Evolutionary conservation across 345 rosid genomes (phyloP), one percentile per base, ranked within the genome.

Genomic region (Microcos paniculata): DNA sequence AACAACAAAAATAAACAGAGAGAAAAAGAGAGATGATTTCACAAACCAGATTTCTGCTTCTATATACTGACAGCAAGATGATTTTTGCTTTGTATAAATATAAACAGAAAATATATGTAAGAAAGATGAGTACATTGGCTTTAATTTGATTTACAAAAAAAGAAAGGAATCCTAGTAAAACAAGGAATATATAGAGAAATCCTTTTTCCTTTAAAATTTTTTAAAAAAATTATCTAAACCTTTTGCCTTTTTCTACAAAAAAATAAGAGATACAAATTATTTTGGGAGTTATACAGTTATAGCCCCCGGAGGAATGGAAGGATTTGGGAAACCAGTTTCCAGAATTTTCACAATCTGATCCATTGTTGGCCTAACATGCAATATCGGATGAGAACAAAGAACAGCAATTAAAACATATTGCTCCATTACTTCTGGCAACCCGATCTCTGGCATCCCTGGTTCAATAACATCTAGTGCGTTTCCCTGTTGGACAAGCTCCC

Each of bases 321-420:
- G 1, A 13, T 28, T 65, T 24, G 66, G 66, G 42, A 72, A 15
- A 40, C 79, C 63, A 1, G 75, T 55, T 63, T 87, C 85, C 75
- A 87, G 21, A 0, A 78, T 81, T 13, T 79, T 82, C 31, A 82
- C 80, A 40, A 83, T 68, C 71, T 82, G 85, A 62, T 84, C 84
- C 83, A 81, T 84, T 64, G 82, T 75, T 62, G 86, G 87, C 76
- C 87, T 84, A 6, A 79, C 83, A 1, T 72, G 70, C 8, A 82
- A 24, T 19, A 77, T 7, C 2, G 87, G 86, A 79, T 81, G 90
- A 53, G 79, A 79, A 70, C 83, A 82, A 33, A 79, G 65, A 11
- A 73, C 79, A 6, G 83, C 87, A 26, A 81, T 28, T 28, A 80
- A 74, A 55, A 87, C 83, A 70, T 72, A 81, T 13, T 61, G 81